phyloP scores from a whole-genome alignment of 805 yeast genomes.

The Ogataea populi-albae region DNA sequence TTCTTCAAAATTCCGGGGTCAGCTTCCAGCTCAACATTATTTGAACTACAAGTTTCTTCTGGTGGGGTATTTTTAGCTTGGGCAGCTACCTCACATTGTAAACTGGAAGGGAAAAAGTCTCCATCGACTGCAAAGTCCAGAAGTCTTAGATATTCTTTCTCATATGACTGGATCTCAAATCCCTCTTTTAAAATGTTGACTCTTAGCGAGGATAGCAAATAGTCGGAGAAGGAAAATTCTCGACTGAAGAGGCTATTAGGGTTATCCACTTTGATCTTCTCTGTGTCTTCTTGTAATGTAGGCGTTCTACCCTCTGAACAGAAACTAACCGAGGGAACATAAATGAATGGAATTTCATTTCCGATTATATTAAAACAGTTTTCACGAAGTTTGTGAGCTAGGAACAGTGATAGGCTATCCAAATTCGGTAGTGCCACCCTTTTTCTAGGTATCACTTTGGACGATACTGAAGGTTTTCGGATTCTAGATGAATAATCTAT shows the following conservation, averaged over 20 bases:
- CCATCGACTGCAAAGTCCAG: neutral
- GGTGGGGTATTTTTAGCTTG: no score
- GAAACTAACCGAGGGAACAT: neutral
- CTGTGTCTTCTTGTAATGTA: constrained; percentile 6
- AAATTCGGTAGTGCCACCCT: neutral
- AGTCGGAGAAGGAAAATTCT: constrained; percentile 8
- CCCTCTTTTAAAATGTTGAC: constrained; percentile 1
- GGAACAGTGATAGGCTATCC: neutral
- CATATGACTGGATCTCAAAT: neutral
- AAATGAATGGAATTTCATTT: neutral
- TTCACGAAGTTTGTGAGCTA: neutral
- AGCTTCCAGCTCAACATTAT: constrained; percentile 8
- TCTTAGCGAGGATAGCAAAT: constrained; percentile 10
- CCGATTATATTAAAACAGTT: neutral
- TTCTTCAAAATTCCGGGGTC: constrained; percentile 10
- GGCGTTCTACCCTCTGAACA: constrained; percentile 4
- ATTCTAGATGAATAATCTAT: neutral
- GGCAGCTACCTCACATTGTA: no score
- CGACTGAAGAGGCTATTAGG: constrained; percentile 2
- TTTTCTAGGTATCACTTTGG: neutral
- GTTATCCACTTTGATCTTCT: constrained; percentile 5
- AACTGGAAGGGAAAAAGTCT: no score
- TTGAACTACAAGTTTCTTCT: no score
- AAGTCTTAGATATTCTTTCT: neutral
- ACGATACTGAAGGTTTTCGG: neutral